Evolutionary conservation across 805 yeast species (phyloP), one percentile per base, ranked within the genome.

Genomic region (Cyberlindnera petersonii): DNA sequence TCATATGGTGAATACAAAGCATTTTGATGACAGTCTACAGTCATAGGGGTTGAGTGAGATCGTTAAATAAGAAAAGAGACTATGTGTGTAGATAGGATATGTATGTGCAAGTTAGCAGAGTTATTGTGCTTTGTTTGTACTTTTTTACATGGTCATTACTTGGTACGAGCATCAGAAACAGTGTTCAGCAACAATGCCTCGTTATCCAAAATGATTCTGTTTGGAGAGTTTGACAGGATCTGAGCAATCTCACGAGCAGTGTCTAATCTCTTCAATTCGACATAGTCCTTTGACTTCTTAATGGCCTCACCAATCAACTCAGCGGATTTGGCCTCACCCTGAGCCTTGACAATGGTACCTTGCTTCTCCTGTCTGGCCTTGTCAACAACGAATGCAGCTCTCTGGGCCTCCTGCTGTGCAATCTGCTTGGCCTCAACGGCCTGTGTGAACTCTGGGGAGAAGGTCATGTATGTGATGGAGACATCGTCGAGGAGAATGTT

Each of bases 401-500:
- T 82, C 68, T 93, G 97, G 16, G 98, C 98, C 61, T 93, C 98
- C 71, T 93, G 98, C 65, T 93, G 98, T 21, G 98, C 98, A 65
- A 93, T 93, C 71, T 93, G 98, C 67, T 93, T 93, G 42, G 96
- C 95, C 69, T 93, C 98, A 40, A 93, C 98, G 5, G 98, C 98
- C 31, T 84, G 80, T 29, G 98, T 89, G 63, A 93, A 93, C 65
- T 93, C 98, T 21, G 98, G 98, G 3, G 95, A 85, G 64, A 93
- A 93, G 1, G 97, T 86, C 98, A 93, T 93, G 55, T 70, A 87
- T 3, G 98, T 93, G 57, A 93, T 77, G 6, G 98, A 93, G 32
- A 93, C 98, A 65, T 93, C 98, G 63, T 93, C 98, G 54, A 93
- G 73, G 46, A 76, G 60, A 48, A 93, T 79, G 66, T 86, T 86